phyloP scores from a whole-genome alignment of 345 rosid species.

The Cardamine occulta region DNA sequence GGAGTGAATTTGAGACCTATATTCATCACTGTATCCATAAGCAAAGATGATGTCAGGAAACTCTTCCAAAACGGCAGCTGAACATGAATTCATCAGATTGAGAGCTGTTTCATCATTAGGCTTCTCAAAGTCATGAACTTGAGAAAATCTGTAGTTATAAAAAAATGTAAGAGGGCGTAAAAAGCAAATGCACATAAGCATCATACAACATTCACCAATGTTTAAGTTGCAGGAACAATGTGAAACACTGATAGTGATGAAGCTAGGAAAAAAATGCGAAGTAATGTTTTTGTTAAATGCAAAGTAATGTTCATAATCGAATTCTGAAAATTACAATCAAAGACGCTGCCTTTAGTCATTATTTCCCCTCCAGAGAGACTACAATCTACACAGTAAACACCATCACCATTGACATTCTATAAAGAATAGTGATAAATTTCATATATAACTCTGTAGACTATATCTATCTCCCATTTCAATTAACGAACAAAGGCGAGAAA shows the following conservation, averaged over 20 bases:
- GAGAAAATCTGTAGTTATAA: slow-evolving; percentile 55
- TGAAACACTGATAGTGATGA: background rate
- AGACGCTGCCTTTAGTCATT: background rate
- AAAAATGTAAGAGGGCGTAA: background rate
- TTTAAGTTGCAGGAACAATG: slow-evolving; percentile 2
- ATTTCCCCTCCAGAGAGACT: background rate
- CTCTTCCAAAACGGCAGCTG: slow-evolving; percentile 63
- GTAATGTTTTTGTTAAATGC: background rate
- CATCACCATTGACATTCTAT: slow-evolving; percentile 16
- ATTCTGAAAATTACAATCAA: background rate
- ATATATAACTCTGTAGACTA: background rate
- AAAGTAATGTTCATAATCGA: background rate
- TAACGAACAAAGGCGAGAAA: background rate
- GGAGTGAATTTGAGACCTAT: slow-evolving; percentile 51
- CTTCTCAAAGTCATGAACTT: slow-evolving; percentile 72
- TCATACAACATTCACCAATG: background rate
- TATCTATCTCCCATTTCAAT: background rate
- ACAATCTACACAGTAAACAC: background rate
- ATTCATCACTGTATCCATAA: slow-evolving; percentile 80
- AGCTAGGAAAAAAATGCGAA: background rate
- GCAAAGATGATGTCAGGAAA: slow-evolving; percentile 80
- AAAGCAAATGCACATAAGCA: background rate
- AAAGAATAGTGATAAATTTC: background rate
- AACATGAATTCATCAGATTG: slow-evolving; percentile 76
- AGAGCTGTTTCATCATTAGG: slow-evolving; percentile 73